Conservation (phyloP, 352 stramenopile species). For the Globisporangium radiosum region DNA sequence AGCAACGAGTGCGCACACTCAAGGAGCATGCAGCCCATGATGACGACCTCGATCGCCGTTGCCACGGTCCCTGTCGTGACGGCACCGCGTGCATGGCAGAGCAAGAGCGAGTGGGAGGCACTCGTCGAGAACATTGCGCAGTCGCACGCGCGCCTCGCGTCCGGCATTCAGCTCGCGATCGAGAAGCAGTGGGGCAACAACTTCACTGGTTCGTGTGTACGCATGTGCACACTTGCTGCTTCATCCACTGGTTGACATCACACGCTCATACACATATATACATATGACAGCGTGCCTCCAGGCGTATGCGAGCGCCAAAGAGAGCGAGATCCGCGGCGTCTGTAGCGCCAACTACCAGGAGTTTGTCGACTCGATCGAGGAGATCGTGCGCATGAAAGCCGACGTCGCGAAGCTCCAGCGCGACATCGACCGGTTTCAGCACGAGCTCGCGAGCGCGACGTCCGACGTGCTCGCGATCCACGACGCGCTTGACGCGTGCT, state of each 20-base stretch:
- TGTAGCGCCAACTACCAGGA: conserved; percentile 77
- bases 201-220: conserved; percentile 36
- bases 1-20: no score
- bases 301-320: conserved; percentile 49
- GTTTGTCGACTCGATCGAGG: conserved; percentile 77
- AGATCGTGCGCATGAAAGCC: conserved; percentile 76
- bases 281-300: conserved; percentile 38
- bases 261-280: neutral
- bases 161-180: conserved; percentile 70
- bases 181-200: conserved; percentile 79
- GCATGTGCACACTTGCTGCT: neutral
- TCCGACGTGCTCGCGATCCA: conserved; percentile 42
- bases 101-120: conserved; percentile 66
- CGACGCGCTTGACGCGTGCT: conserved; percentile 53
- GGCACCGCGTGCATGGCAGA: conserved; percentile 37
- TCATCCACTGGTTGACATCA: no score
- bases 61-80: neutral
- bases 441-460: conserved; percentile 41
- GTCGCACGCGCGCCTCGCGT: conserved; percentile 57
- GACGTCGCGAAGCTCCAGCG: conserved; percentile 62
- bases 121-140: conserved; percentile 80
- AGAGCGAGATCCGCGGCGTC: conserved; percentile 68
- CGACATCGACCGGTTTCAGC: conserved; percentile 66
- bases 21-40: neutral
- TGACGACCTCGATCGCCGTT: neutral